Evolutionary conservation across 2,329 filamentous ascomycete species (phyloP).

Genomic region (Cladophialophora yegresii): DNA sequence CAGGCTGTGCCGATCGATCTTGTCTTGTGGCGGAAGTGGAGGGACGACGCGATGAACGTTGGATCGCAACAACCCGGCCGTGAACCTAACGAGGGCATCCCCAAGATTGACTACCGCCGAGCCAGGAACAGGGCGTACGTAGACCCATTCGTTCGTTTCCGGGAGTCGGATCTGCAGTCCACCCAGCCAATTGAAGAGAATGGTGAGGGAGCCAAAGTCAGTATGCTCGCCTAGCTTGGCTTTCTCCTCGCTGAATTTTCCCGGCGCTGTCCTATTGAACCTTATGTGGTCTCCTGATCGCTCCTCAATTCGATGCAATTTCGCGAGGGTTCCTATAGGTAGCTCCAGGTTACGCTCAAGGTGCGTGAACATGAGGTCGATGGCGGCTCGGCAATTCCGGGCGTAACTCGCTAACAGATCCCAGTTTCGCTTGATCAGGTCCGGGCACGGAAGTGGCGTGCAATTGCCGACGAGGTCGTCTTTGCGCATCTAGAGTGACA

Average conservation of each 20-base stretch:
- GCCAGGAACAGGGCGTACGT: slow-evolving; percentile 54
- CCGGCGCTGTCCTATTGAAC: slow-evolving; percentile 5
- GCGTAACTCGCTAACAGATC: slow-evolving; percentile 7
- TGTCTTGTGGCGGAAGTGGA: slow-evolving; percentile 52
- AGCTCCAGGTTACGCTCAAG: slow-evolving; percentile 12
- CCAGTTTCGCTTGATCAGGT: slow-evolving; percentile 15
- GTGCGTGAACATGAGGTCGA: slow-evolving; percentile 16
- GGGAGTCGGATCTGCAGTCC: slow-evolving; percentile 14
- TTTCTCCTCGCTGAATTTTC: slow-evolving; percentile 12
- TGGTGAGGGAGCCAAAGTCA: slow-evolving; percentile 52
- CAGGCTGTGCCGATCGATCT: slow-evolving; percentile 52
- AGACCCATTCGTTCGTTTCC: slow-evolving; percentile 36
- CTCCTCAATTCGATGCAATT: slow-evolving; percentile 13
- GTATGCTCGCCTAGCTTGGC: slow-evolving; percentile 37
- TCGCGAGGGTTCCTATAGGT: slow-evolving; percentile 7
- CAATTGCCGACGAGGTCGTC: slow-evolving; percentile 15
- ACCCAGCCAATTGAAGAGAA: slow-evolving; percentile 42
- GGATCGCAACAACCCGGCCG: slow-evolving; percentile 45
- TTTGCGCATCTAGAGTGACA: slow-evolving; percentile 12
- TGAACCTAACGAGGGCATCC: slow-evolving; percentile 50
- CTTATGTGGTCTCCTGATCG: slow-evolving; percentile 9
- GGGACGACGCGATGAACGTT: slow-evolving; percentile 55
- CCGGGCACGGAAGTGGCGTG: slow-evolving; percentile 14
- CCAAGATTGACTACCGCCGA: slow-evolving; percentile 51
- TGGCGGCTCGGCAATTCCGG: slow-evolving; percentile 14